Base-by-base conservation (phyloP, 2,329 filamentous ascomycete genomes). In the Pezicula neosporulosa region DNA sequence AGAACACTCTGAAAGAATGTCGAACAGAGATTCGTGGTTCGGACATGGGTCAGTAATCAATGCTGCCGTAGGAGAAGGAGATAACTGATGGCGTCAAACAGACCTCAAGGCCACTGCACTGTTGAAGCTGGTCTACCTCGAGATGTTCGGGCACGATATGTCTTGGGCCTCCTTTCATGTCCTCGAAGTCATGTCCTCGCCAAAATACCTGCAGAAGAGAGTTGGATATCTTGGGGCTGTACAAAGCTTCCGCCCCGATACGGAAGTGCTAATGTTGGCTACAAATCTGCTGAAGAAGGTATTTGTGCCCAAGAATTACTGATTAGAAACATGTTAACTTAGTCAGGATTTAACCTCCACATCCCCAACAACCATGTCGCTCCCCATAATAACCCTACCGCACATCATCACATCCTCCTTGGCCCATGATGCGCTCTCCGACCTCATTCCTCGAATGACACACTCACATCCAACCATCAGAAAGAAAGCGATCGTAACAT, bases 141-240 rank as follows among this genome's bases (percentile, higher is more conserved):
- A 99, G 70, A 99, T 99, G 94, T 92, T 97, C 61, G 94, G 94
- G 13, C 89, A 97, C 68, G 94, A 97, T 72, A 99, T 99, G 94
- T 97, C 93, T 3, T 99, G 94, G 94, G 94, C 94, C 4, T 92
- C 92, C 12, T 99, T 99, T 73, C 90, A 99, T 69, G 93, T 97
- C 48, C 85, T 99, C 44, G 94, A 99, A 74, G 94, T 99, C 72
- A 99, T 99, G 94, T 96, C 92, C 36, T 96, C 90, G 37, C 79
- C 87, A 44, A 97, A 97, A 68, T 96, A 96, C 69, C 81, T 91
- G 60, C 93, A 97, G 71, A 99, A 99, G 73, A 82, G 93, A 58
- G 90, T 97, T 42, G 94, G 93, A 52, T 99, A 99, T 69, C 78
- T 99, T 18, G 93, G 89, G 13, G 94, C 94, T 8, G 91, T 96